These are phyloP conservation scores for Cymbidium sinense DNA, from an alignment of 106 monocot species.

Conservation along the genomic window DNA sequence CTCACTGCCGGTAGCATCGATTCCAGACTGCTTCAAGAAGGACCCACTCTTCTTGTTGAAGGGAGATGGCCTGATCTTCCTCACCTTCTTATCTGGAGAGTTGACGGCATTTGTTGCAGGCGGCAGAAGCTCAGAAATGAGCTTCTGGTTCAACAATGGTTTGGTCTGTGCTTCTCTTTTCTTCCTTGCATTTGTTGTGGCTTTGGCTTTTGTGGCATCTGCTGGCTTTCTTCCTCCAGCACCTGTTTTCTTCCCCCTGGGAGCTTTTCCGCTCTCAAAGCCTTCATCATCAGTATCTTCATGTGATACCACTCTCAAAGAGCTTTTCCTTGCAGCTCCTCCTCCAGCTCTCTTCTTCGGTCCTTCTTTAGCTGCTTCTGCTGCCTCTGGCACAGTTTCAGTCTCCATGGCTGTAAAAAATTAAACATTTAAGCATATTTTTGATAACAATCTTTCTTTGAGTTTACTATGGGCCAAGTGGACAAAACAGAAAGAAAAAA, in stretches of 20 bases:
- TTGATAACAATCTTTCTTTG: not conserved
- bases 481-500: too few relatives aligned
- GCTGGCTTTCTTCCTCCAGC: constrained; percentile 27
- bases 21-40: constrained; percentile 17
- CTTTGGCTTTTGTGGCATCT: constrained; percentile 11
- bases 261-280: not conserved
- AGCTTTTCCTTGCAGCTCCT: constrained; percentile 13
- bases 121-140: constrained; percentile 36
- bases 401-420: constrained; percentile 41
- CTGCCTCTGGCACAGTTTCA: constrained; percentile 5
- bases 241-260: constrained; percentile 32
- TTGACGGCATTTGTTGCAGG: constrained; percentile 17
- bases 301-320: constrained; percentile 7
- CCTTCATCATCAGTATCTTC: constrained; percentile 28
- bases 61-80: constrained; percentile 80
- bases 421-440: not conserved
- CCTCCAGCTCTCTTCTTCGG: constrained; percentile 4
- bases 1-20: not conserved
- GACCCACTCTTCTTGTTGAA: constrained; percentile 94
- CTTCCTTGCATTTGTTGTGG: constrained; percentile 19
- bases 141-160: constrained; percentile 24
- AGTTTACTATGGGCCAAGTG: too few relatives aligned
- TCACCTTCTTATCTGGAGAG: constrained; percentile 85
- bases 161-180: constrained; percentile 27
- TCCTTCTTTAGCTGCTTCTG: constrained; percentile 7